Percentiles rank a stretch among this genome's conserved stretches.
Conservation (phyloP, 208 protist genomes). For the Wallacemonas sp. region DNA sequence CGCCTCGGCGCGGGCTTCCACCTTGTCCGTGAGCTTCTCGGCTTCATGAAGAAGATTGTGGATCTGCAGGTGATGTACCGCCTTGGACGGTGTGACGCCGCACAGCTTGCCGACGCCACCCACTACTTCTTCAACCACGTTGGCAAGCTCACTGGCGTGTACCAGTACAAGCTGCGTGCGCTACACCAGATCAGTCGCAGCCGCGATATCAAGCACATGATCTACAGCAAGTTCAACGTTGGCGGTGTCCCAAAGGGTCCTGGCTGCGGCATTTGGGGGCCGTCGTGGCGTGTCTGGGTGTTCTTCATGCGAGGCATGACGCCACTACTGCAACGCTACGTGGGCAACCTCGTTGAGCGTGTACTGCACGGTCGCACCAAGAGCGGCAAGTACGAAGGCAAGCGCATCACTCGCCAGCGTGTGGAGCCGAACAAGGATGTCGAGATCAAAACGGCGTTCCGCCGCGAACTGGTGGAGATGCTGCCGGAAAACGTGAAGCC, state of each 20-base stretch:
- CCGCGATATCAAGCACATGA: conserved; percentile 99
- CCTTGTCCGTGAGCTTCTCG: conserved; percentile 99
- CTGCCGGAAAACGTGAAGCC: conserved; percentile 99
- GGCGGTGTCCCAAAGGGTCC: conserved; percentile 99
- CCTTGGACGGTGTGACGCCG: conserved; percentile 98
- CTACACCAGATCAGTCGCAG: conserved; percentile 99
- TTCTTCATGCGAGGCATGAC: conserved; percentile 99
- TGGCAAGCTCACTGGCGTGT: conserved; percentile 99
- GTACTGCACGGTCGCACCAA: conserved; percentile 98
- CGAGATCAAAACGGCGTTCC: conserved; percentile 99
- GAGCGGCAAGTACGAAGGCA: conserved; percentile 95
- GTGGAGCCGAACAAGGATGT: conserved; percentile 99
- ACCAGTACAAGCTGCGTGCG: conserved; percentile 99
- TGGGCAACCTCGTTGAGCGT: conserved; percentile 99
- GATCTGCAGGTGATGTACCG: conserved; percentile 99
- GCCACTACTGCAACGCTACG: conserved; percentile 99
- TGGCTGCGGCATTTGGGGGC: conserved; percentile 99
- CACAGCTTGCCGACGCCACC: conserved; percentile 99
- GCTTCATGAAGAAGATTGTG: conserved; percentile 99
- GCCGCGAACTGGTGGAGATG: conserved; percentile 99
- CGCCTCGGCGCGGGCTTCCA: conserved; percentile 99
- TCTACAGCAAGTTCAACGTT: conserved; percentile 99
- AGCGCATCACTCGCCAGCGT: conserved; percentile 99
- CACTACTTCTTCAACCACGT: conserved; percentile 99
- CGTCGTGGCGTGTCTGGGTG: conserved; percentile 99